Base-by-base conservation (phyloP, 169 alveolate species). In the Plasmodium gaboni region DNA sequence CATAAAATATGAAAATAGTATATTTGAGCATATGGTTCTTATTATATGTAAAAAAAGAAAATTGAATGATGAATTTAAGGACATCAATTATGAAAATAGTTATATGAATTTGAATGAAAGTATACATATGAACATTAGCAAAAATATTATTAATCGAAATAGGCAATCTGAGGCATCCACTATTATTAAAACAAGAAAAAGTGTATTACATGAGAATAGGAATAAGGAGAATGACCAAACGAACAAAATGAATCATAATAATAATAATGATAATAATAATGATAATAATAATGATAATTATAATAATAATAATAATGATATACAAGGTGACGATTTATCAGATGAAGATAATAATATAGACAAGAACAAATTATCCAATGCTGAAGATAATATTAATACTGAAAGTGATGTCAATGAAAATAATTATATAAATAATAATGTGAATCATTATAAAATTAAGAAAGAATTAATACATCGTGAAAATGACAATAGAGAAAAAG, bases 1-100 rank as follows among this genome's bases (percentile, higher is more conserved):
- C 4, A 60, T 86, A 10, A 60, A 69, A 60, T 86, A 42, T 32
- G 87, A 69, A 59, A 86, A 51, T 55, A 86, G 92, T 53, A 86
- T 86, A 28, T 86, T 86, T 48, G 92, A 86, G 19, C 92, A 86
- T 38, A 46, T 86, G 87, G 6, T 86, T 12, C 92, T 71, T 26
- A 55, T 86, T 12, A 72, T 86, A 12, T 26, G 69, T 32, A 86
- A 86, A 38, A 72, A 86, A 26, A 86, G 70, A 60, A 86, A 86
- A 55, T 67, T 86, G 22, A 86, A 51, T 50, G 92, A 86, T 12
- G 87, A 86, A 55, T 86, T 70, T 86, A 86, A 51, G 42, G 92
- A 86, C 17, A 15, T 57, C 22, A 86, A 69, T 70, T 86, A 86
- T 60, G 92, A 70, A 71, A 64, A 86, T 50, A 48, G 87, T 3